Evolutionary conservation across 1,284 basidiomycete genomes (phyloP), one percentile per base, ranked within the genome.

Genomic region (Porodaedalea pini): DNA sequence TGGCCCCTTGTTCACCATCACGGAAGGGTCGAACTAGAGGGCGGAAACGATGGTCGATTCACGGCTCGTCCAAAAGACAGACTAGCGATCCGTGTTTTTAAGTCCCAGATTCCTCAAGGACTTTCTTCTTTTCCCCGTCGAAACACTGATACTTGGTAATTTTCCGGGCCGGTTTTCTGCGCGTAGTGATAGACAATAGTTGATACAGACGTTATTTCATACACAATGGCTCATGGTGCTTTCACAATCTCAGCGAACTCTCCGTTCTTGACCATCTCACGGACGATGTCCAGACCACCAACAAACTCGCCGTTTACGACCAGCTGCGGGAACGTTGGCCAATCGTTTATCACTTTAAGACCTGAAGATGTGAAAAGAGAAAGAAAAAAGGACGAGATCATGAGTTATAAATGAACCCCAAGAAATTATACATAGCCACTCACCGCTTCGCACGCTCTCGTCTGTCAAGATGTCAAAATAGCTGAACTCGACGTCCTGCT

Each of bases 391-490:
- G n/a, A n/a, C n/a, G n/a, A n/a, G n/a, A n/a, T n/a, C n/a, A n/a
- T n/a, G n/a, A n/a, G n/a, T n/a, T n/a, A n/a, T n/a, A n/a, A n/a
- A n/a, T n/a, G n/a, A n/a, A n/a, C n/a, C n/a, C n/a, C n/a, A n/a
- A n/a, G n/a, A n/a, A n/a, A n/a, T n/a, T n/a, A n/a, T n/a, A n/a
- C n/a, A n/a, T n/a, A n/a, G n/a, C n/a, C 19, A 66, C 70, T 56
- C 59, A 74, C 81, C 82, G 66, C 83, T 78, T 57, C 88, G 75
- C 6, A 89, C 87, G 57, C 76, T 78, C 69, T 89, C 86, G 68
- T 90, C 88, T 53, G 73, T 75, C 55, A 89, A 73, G 64, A 90
- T 90, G 69, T 90, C 86, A 67, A 88, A 90, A 70, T 80, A 78
- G n/a, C 78, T 75, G 71, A 86, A 90, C 62, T 81, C 76, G 51